Base-by-base conservation (phyloP, 2,329 filamentous ascomycete species). In the Orbilia brochopaga region DNA sequence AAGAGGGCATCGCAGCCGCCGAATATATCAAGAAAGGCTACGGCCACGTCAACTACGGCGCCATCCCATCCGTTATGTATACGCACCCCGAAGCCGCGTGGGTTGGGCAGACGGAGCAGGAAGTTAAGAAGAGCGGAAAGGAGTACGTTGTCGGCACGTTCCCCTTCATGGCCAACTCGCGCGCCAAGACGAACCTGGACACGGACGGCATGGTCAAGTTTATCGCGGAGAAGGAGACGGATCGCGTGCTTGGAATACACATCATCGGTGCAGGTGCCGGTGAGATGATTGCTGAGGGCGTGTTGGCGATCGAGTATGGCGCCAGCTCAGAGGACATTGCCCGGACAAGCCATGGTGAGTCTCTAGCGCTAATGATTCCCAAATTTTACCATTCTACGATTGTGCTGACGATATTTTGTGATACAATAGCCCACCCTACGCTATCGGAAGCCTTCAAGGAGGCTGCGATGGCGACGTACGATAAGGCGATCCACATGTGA, bases 41-140 rank as follows among this genome's bases (percentile, higher is more conserved):
- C 81, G 94, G 94, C 69, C 94, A 99, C 82, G 94, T 99, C 82
- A 99, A 99, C 88, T 99, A 99, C 83, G 91, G 87, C 78, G 91
- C 90, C 81, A 99, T 99, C 79, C 94, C 94, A 75, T 94, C 91
- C 35, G 94, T 99, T 83, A 99, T 99, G 94, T 99, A 99, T 86
- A 97, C 94, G 10, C 89, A 97, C 83, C 94, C 94, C 35, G 94
- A 99, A 82, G 94, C 97, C 75, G 92, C 94, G 37, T 99, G 94
- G 94, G 94, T 99, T 52, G 94, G 94, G 69, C 92, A 97, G 84
- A 97, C 88, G 80, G 94, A 99, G 84, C 90, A 93, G 79, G 94
- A 99, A 77, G 85, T 99, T 75, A 97, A 97, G 86, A 87, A 87
- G 75, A 85, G 89, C 74, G 91, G 91, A 74, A 87, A 96, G 78